These are phyloP conservation scores for Rubia tinctorum DNA, from an alignment of 305 asterid species.

Conservation along the genomic window DNA sequence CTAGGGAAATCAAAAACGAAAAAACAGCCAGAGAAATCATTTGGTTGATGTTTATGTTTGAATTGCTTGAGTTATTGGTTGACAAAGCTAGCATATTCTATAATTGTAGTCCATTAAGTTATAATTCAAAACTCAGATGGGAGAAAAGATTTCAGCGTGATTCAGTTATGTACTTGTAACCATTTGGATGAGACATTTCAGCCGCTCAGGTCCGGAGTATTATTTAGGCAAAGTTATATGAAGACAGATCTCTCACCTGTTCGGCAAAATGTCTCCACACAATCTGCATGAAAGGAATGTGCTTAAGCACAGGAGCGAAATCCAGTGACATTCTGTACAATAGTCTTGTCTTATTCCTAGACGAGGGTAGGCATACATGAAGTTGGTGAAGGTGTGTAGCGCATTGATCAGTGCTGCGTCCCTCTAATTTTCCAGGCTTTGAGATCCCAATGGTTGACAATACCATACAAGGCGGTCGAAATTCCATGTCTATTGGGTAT, in stretches of 20 bases:
- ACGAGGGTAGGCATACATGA: conserved; percentile 81
- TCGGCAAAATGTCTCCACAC: conserved; percentile 87
- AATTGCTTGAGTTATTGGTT: background rate
- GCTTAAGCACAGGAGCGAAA: conserved; percentile 78
- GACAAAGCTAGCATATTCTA: background rate
- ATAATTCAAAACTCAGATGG: background rate
- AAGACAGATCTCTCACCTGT: conserved; percentile 40
- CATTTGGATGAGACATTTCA: background rate
- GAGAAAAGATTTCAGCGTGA: background rate
- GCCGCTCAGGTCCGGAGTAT: background rate
- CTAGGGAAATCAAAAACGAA: background rate
- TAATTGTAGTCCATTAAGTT: background rate
- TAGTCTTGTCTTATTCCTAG: conserved; percentile 74
- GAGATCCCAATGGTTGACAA: conserved; percentile 90
- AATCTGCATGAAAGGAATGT: conserved; percentile 71
- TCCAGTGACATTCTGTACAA: conserved; percentile 93
- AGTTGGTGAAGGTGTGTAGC: conserved; percentile 90
- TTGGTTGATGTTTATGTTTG: background rate
- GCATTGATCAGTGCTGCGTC: conserved; percentile 71
- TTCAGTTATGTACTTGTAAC: background rate
- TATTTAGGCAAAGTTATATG: background rate
- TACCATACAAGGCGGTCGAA: conserved; percentile 90
- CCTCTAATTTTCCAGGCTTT: conserved; percentile 85
- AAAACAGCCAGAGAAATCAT: background rate
- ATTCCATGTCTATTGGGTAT: conserved; percentile 94